Conservation (phyloP, 768 basidiomycete species). For the Cystobasidium ongulense region DNA sequence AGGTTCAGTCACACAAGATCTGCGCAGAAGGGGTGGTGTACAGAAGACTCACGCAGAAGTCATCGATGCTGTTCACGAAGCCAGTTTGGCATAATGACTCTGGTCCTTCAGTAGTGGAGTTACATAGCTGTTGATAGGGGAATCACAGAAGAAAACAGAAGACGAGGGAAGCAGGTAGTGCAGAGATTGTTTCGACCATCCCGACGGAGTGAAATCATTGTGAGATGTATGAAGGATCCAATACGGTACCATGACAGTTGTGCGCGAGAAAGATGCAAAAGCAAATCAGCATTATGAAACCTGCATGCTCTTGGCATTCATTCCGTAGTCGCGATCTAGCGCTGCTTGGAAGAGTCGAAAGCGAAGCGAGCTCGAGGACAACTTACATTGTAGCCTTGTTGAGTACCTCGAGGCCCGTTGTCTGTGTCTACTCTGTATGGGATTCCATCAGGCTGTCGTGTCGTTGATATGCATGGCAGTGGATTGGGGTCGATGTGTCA, state of each 20-base stretch:
- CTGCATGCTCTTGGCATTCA: background rate
- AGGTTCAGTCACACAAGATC: background rate
- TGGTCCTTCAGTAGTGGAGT: conserved; percentile 35
- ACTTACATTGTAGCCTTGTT: conserved; percentile 32
- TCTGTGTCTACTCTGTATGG: conserved; percentile 34
- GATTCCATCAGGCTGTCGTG: conserved; percentile 49
- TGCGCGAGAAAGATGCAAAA: too few species aligned
- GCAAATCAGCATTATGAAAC: background rate
- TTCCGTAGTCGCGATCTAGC: background rate
- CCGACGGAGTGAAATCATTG: too few species aligned
- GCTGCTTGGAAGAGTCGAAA: background rate
- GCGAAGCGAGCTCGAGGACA: background rate
- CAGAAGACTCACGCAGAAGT: conserved; percentile 36
- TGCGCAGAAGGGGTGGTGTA: background rate
- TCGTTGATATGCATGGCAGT: background rate
- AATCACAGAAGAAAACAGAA: background rate
- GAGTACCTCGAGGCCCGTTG: conserved; percentile 26
- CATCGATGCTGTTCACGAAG: conserved; percentile 39
- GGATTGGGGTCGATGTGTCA: background rate
- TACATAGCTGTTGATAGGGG: conserved; percentile 28
- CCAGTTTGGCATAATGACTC: conserved; percentile 43
- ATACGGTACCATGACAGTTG: too few species aligned
- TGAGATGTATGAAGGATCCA: background rate
- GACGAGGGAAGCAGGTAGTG: too few species aligned
- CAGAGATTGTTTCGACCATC: too few species aligned